Percentiles rank a stretch among this genome's conserved stretches.
phyloP scores from a whole-genome alignment of 2,329 filamentous ascomycete genomes.

The Ophiocordyceps polyrhachis-furcata region DNA sequence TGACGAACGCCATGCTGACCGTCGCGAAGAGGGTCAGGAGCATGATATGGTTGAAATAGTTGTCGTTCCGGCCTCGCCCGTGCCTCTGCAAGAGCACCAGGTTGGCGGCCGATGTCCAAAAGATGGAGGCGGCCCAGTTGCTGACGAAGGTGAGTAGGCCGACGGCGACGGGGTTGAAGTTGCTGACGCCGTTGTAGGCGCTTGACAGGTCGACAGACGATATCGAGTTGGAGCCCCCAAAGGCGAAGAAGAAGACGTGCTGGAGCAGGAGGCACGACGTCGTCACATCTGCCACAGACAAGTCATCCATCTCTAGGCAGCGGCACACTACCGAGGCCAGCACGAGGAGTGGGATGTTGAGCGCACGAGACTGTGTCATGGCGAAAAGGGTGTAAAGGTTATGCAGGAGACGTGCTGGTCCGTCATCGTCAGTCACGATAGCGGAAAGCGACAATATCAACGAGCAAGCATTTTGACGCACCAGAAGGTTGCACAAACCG shows the following conservation, averaged over 20 bases:
- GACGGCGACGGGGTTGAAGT: slow-evolving; percentile 65
- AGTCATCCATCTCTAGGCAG: slow-evolving; percentile 25
- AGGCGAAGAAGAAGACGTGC: slow-evolving; percentile 71
- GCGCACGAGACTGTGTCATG: slow-evolving; percentile 67
- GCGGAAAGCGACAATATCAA: neutral
- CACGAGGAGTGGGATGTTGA: slow-evolving; percentile 73
- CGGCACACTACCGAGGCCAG: slow-evolving; percentile 45
- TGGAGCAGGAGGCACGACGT: slow-evolving; percentile 60
- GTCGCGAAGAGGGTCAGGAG: slow-evolving; percentile 54
- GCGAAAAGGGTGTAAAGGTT: slow-evolving; percentile 60
- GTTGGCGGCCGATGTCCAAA: slow-evolving; percentile 57
- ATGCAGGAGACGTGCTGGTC: slow-evolving; percentile 33
- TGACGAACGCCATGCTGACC: slow-evolving; percentile 49
- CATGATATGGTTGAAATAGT: slow-evolving; percentile 34
- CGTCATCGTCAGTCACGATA: neutral
- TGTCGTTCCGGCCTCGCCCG: slow-evolving; percentile 8
- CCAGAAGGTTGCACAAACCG: slow-evolving; percentile 11
- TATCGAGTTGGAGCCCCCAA: slow-evolving; percentile 84
- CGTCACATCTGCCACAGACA: slow-evolving; percentile 40
- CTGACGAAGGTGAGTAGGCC: slow-evolving; percentile 68
- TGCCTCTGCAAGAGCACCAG: slow-evolving; percentile 31
- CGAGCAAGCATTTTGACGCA: slow-evolving; percentile 4
- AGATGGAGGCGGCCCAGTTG: slow-evolving; percentile 85
- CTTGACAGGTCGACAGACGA: slow-evolving; percentile 88
- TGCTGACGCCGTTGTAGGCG: slow-evolving; percentile 79